Conservation (phyloP, 208 protist species). For the Phytomonas francai region DNA sequence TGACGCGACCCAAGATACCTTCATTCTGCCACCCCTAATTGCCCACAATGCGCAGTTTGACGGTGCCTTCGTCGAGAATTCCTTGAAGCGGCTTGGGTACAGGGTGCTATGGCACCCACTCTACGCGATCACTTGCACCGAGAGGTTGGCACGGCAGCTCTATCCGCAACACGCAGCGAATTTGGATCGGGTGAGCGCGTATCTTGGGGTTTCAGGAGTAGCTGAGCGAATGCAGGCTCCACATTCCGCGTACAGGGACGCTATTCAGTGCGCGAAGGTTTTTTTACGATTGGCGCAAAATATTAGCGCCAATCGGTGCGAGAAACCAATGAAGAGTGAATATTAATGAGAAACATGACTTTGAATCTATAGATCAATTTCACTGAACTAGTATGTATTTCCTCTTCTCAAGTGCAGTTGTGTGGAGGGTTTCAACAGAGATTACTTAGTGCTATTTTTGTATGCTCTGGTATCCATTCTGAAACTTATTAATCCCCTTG, state of each 20-base stretch:
- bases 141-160: slow-evolving; percentile 26
- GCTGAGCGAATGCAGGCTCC: slow-evolving; percentile 14
- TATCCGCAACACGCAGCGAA: slow-evolving; percentile 34
- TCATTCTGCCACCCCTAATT: slow-evolving; percentile 45
- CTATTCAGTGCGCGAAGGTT: slow-evolving; percentile 36
- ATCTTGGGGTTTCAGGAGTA: slow-evolving; percentile 24
- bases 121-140: slow-evolving; percentile 43
- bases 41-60: slow-evolving; percentile 68
- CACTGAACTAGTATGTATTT: neutral
- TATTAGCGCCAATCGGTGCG: neutral
- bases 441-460: neutral
- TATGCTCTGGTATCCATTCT: neutral
- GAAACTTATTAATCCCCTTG: neutral
- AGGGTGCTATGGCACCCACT: slow-evolving; percentile 33
- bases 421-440: neutral
- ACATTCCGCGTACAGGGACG: slow-evolving; percentile 50
- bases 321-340: neutral
- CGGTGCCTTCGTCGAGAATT: slow-evolving; percentile 29
- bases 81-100: slow-evolving; percentile 27
- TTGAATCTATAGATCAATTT: neutral
- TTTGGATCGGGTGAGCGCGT: slow-evolving; percentile 32
- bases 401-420: neutral
- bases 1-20: slow-evolving; percentile 5
- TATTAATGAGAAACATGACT: neutral
- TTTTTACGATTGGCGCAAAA: slow-evolving; percentile 24